These are phyloP conservation scores for Tagetes erecta DNA, from an alignment of 129 eudicot genomes.

Conservation along the genomic window DNA sequence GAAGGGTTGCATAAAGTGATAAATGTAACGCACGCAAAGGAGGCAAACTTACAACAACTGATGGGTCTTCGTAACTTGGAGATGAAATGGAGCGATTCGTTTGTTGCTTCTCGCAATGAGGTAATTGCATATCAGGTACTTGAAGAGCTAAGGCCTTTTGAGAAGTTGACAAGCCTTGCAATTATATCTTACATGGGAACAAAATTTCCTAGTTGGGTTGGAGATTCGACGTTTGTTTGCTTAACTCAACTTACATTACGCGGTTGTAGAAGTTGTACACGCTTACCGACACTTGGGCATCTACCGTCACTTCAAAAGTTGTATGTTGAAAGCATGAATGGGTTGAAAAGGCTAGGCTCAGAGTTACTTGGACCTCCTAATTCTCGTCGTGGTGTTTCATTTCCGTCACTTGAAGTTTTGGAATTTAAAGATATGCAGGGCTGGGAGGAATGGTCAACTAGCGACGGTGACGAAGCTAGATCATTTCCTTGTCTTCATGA, in stretches of 20 bases:
- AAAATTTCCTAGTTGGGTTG: slow-evolving; percentile 21
- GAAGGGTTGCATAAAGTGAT: slow-evolving; percentile 33
- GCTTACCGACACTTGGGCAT: slow-evolving; percentile 25
- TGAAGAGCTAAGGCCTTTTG: neutral
- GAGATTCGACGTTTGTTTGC: slow-evolving; percentile 16
- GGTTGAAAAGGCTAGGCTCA: neutral
- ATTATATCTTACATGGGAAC: neutral
- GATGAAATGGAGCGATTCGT: slow-evolving; percentile 33
- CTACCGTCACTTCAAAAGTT: slow-evolving; percentile 10
- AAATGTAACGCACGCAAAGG: slow-evolving; percentile 28
- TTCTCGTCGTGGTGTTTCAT: neutral
- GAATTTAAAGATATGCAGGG: slow-evolving; percentile 6
- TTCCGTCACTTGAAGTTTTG: slow-evolving; percentile 22
- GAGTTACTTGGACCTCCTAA: slow-evolving; percentile 2
- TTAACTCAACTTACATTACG: slow-evolving; percentile 1
- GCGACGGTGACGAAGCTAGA: neutral
- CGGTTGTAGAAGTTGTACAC: slow-evolving; percentile 20
- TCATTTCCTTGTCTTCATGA: slow-evolving; percentile 16
- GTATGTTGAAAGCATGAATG: slow-evolving; percentile 7
- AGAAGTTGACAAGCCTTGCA: neutral
- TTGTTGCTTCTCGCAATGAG: slow-evolving; percentile 13
- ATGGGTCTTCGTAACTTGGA: slow-evolving; percentile 26
- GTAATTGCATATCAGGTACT: neutral
- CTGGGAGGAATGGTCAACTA: slow-evolving; percentile 18
- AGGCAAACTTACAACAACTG: slow-evolving; percentile 34